phyloP scores from a whole-genome alignment of 345 rosid genomes.

The Eutrema yunnanense region DNA sequence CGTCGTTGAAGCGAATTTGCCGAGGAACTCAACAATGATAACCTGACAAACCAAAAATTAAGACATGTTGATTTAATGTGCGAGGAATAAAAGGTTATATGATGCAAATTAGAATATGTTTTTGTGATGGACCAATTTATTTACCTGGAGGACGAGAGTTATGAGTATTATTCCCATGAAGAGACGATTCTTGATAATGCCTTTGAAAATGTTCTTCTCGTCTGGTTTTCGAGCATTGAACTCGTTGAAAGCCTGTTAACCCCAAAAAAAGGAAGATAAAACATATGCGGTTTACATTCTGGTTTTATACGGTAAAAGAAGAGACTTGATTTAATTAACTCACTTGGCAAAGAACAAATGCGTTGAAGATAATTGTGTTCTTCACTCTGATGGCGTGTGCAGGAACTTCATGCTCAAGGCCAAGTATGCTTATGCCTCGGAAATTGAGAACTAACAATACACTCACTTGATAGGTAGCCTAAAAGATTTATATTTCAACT shows the following conservation, averaged over 20 bases:
- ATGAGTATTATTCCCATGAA: constrained; percentile 70
- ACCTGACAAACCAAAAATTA: constrained; percentile 36
- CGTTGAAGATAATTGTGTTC: constrained; percentile 83
- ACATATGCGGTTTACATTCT: not conserved
- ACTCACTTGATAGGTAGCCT: constrained; percentile 79
- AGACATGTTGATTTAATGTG: not conserved
- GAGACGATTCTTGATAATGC: constrained; percentile 63
- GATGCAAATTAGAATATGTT: not conserved
- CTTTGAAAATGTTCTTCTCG: constrained; percentile 66
- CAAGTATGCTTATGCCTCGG: constrained; percentile 49
- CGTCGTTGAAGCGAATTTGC: constrained; percentile 71
- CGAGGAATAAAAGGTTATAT: not conserved
- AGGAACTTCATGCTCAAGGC: constrained; percentile 33
- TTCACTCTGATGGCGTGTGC: constrained; percentile 58
- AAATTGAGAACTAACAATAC: constrained; percentile 75
- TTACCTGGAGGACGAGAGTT: constrained; percentile 83
- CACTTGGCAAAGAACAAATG: constrained; percentile 92
- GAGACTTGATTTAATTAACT: constrained; percentile 15
- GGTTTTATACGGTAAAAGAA: not conserved
- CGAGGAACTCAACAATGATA: constrained; percentile 69
- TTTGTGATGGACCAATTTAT: not conserved
- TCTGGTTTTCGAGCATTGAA: constrained; percentile 96
- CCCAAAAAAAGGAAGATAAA: not conserved
- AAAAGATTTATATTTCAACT: not conserved
- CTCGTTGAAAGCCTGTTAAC: constrained; percentile 73